Conservation (phyloP, 441 rosid genomes). For the Gossypium gossypioides region DNA sequence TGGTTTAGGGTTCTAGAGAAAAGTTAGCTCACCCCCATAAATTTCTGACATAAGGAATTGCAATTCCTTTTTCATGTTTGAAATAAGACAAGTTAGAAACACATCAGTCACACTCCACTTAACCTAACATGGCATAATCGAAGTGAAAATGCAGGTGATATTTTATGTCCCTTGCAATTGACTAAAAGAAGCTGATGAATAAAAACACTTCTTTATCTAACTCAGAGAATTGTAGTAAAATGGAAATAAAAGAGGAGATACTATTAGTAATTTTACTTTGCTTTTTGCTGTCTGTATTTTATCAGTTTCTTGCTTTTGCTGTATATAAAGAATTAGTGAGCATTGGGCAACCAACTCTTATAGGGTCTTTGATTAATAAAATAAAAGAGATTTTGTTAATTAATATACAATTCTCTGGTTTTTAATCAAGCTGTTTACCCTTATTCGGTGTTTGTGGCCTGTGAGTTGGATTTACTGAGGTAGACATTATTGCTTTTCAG, state of each 20-base stretch:
- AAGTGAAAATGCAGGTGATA: background rate
- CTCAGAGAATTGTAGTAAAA: background rate
- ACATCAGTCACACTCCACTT: background rate
- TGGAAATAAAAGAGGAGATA: background rate
- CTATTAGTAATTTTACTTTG: background rate
- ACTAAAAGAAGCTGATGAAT: background rate
- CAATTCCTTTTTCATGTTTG: background rate
- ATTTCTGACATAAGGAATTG: background rate
- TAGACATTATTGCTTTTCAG: background rate
- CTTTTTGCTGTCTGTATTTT: background rate
- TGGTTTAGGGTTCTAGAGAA: background rate
- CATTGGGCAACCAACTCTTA: background rate
- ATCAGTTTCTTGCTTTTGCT: background rate
- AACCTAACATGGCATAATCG: background rate
- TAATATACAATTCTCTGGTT: background rate
- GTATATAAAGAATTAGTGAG: background rate
- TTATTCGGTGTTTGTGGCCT: background rate
- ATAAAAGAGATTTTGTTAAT: background rate
- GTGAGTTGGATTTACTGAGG: background rate
- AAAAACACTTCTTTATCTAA: background rate
- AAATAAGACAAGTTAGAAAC: background rate
- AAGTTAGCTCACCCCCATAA: background rate
- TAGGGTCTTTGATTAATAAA: background rate
- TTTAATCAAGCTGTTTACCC: background rate
- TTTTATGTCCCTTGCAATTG: background rate